Percentiles rank a stretch among this genome's conserved stretches.
Evolutionary conservation across 305 asterid species (phyloP).

Genomic region (Rubia occidens): DNA sequence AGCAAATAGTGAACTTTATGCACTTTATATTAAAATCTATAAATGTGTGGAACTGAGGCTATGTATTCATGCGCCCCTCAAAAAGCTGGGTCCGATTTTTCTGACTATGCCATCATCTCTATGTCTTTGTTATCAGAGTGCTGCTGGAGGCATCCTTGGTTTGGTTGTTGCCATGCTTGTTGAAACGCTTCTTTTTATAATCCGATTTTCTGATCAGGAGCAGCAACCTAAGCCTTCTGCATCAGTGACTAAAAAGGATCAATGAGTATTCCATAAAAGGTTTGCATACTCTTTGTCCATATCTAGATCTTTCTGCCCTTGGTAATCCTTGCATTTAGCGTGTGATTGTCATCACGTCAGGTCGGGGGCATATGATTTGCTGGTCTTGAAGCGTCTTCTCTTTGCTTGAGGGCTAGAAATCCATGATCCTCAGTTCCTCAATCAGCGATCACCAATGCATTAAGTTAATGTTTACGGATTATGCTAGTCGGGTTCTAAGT

Average conservation of each 20-base stretch:
- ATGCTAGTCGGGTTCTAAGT: not conserved
- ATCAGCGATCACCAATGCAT: not conserved
- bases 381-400: not conserved
- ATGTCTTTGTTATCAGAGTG: constrained; percentile 38
- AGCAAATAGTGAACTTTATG: not conserved
- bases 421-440: not conserved
- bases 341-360: not conserved
- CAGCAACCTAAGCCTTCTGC: constrained; percentile 23
- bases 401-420: not conserved
- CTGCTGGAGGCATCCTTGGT: constrained; percentile 97
- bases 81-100: not conserved
- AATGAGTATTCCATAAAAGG: constrained; percentile 28
- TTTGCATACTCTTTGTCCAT: not conserved
- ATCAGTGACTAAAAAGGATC: constrained; percentile 54
- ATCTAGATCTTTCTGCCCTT: not conserved
- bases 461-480: not conserved
- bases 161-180: constrained; percentile 82
- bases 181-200: constrained; percentile 73
- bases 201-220: constrained; percentile 43
- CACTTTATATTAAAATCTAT: not conserved
- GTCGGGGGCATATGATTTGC: not conserved
- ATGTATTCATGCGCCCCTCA: not conserved
- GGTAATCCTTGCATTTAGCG: not conserved
- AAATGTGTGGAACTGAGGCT: not conserved
- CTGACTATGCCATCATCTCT: not conserved